These are phyloP conservation scores for Prunus kanzakura DNA, from an alignment of 306 rosid genomes.

Conservation along the genomic window DNA sequence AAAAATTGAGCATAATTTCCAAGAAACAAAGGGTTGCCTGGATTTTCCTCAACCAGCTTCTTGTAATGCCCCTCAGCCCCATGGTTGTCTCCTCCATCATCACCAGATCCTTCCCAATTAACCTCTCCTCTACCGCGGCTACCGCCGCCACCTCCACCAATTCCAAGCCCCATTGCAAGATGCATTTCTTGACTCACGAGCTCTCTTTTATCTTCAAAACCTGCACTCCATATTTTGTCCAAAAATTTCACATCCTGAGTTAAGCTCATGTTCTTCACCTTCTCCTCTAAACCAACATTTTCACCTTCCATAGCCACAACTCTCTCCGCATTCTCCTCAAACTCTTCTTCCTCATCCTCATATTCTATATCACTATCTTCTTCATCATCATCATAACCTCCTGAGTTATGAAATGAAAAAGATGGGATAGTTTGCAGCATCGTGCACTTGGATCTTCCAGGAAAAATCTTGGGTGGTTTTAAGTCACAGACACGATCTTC, in stretches of 20 bases:
- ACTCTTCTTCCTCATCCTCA: constrained; percentile 48
- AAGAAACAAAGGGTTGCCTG: constrained; percentile 70
- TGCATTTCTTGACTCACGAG: constrained; percentile 34
- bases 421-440: constrained; percentile 63
- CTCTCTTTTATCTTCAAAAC: constrained; percentile 30
- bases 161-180: constrained; percentile 56
- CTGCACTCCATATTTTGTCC: constrained; percentile 34
- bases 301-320: constrained; percentile 13
- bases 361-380: constrained; percentile 35
- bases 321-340: constrained; percentile 20
- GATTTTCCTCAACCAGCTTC: constrained; percentile 75
- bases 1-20: constrained; percentile 79
- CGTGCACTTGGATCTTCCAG: constrained; percentile 26
- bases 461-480: constrained; percentile 21
- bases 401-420: constrained; percentile 21
- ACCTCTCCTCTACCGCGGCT: constrained; percentile 27
- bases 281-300: constrained; percentile 14
- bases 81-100: constrained; percentile 45
- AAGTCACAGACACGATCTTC: constrained; percentile 33
- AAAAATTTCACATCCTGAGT: constrained; percentile 29
- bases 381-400: constrained; percentile 35
- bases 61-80: constrained; percentile 62
- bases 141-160: constrained; percentile 37
- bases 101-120: constrained; percentile 38
- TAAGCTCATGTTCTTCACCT: constrained; percentile 21